These are phyloP conservation scores for Penicillium flavigenum DNA, from an alignment of 495 filamentous ascomycete genomes.

Conservation along the genomic window DNA sequence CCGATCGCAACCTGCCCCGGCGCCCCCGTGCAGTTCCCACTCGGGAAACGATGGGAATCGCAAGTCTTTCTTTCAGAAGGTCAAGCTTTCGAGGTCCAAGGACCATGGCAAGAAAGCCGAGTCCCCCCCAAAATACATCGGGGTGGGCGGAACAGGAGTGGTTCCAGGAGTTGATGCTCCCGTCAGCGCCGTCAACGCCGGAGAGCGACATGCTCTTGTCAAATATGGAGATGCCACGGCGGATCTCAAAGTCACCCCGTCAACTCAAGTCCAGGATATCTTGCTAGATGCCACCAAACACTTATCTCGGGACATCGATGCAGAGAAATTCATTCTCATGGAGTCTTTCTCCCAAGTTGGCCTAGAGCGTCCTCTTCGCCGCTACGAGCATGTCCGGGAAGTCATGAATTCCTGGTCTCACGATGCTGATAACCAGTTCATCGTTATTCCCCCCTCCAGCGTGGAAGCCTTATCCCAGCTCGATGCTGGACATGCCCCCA, in stretches of 20 bases:
- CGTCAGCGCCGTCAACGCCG: conserved; percentile 78
- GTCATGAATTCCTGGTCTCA: conserved; percentile 89
- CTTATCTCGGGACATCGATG: conserved; percentile 58
- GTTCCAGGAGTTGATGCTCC: conserved; percentile 76
- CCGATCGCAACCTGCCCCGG: neutral
- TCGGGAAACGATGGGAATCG: conserved; percentile 11
- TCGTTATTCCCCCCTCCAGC: conserved; percentile 55
- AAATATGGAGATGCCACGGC: conserved; percentile 62
- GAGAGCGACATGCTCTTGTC: conserved; percentile 69
- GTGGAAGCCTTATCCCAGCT: conserved; percentile 48
- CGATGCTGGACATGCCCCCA: conserved; percentile 53
- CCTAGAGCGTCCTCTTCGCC: conserved; percentile 79
- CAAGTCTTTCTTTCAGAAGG: conserved; percentile 30
- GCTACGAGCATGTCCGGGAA: conserved; percentile 84
- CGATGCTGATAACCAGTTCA: conserved; percentile 68
- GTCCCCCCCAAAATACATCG: conserved; percentile 26
- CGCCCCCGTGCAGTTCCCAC: conserved; percentile 1
- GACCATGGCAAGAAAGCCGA: conserved; percentile 14
- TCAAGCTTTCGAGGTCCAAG: conserved; percentile 26
- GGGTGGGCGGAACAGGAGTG: conserved; percentile 44
- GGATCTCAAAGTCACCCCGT: conserved; percentile 64
- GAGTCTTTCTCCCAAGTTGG: conserved; percentile 75
- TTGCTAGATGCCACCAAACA: conserved; percentile 56
- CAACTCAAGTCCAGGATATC: conserved; percentile 73
- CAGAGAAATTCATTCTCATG: conserved; percentile 61